phyloP scores from a whole-genome alignment of 331 rosid species.

The Acacia concinna region DNA sequence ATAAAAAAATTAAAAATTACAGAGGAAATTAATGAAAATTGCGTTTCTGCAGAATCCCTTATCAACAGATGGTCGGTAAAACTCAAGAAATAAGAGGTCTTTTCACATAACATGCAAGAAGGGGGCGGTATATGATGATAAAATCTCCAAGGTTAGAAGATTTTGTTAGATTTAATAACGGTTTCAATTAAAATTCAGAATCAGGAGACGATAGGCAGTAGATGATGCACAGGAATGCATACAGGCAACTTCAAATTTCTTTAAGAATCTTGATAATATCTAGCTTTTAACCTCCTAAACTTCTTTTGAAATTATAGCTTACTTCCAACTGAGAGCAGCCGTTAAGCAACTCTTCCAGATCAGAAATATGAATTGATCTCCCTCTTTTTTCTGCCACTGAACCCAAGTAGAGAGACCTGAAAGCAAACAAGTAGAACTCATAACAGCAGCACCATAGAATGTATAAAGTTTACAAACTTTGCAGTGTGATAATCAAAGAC shows the following conservation, averaged over 20 bases:
- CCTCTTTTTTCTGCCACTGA: conserved; percentile 83
- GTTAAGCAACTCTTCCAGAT: conserved; percentile 80
- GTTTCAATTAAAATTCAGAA: neutral
- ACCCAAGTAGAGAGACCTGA: conserved; percentile 85
- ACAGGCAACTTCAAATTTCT: neutral
- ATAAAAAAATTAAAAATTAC: neutral
- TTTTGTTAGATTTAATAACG: neutral
- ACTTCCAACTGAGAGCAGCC: conserved; percentile 90
- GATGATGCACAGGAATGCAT: conserved; percentile 6
- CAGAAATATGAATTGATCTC: conserved; percentile 73
- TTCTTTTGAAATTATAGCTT: conserved; percentile 42
- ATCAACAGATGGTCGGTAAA: neutral
- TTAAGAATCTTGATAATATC: conserved; percentile 1
- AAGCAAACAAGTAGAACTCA: conserved; percentile 38
- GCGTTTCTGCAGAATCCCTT: neutral
- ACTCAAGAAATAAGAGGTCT: neutral
- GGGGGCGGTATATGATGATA: neutral
- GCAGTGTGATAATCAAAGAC: conserved; percentile 13
- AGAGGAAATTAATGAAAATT: neutral
- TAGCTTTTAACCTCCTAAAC: neutral
- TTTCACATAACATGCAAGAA: conserved; percentile 18
- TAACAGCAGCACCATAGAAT: conserved; percentile 27
- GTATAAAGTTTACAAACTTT: conserved; percentile 12
- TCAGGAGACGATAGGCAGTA: neutral
- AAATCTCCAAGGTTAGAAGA: neutral